Base-by-base conservation (phyloP, 1,139 yeast genomes). In the Suhomyces chickasaworum region DNA sequence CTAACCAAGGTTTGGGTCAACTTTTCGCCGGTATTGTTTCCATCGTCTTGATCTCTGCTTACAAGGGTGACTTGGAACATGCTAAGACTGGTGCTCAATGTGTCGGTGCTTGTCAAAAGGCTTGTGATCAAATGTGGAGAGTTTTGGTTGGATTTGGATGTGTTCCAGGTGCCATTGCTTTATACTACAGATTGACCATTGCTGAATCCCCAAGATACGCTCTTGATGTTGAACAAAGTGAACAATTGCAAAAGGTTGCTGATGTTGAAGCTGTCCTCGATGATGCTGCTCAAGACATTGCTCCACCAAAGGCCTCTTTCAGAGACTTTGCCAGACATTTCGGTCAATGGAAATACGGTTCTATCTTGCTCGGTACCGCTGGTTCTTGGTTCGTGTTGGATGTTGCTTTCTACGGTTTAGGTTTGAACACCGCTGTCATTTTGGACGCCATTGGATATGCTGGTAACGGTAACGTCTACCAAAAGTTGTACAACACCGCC, bases 311-410 rank as follows among this genome's bases (percentile, higher is more conserved):
- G 67, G 84, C 84, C 54, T 75, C 85, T 36, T 71, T 71, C 65
- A 58, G 57, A 42, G 91, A 86, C 66, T 87, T 87, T 74, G 58
- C 77, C 59, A 39, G 53, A 27, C 96, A 91, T 68, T 93, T 91
- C 66, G 74, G 83, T 45, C 86, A 89, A 73, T 90, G 97, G 96
- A 88, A 77, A 70, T 86, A 89, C 69, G 84, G 88, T 71, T 87
- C 86, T 74, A 81, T 85, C 51, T 77, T 93, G 58, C 57, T 93
- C 45, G 99, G 98, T 66, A 91, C 99, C 59, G 96, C 97, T 55
- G 95, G 91, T 68, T 85, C 95, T 42, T 93, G 99, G 99, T 91
- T 91, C 77, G 77, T 85, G 75, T 81, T 91, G 70, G 99, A 93
- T 77, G 89, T 93, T 65, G 97, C 97, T 51, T 90, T 83, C 78